phyloP scores from a whole-genome alignment of 2,329 filamentous ascomycete genomes.

The Colletotrichum tropicicola region DNA sequence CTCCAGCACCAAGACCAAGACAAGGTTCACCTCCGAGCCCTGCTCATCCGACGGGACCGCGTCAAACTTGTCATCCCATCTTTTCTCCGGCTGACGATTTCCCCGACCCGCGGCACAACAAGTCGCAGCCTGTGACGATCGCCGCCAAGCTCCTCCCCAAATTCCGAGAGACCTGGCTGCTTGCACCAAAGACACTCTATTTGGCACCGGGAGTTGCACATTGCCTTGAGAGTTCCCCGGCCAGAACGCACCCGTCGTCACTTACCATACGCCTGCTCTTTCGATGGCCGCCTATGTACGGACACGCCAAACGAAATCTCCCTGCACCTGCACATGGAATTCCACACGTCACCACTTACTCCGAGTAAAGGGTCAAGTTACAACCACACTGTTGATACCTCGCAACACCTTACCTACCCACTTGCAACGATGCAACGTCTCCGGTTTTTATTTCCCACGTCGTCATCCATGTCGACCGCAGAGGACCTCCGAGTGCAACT shows the following conservation, averaged over 20 bases:
- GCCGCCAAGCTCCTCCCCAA: neutral
- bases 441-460: neutral
- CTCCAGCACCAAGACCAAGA: too few species aligned
- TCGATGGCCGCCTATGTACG: too few species aligned
- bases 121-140: conserved; percentile 28
- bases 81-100: conserved; percentile 25
- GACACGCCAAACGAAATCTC: too few species aligned
- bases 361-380: neutral
- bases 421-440: neutral
- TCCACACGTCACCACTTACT: neutral
- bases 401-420: neutral
- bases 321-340: neutral
- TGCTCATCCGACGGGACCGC: neutral
- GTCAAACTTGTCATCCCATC: conserved; percentile 29
- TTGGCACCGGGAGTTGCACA: too few species aligned
- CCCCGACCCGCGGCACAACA: conserved; percentile 26
- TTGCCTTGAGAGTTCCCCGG: too few species aligned
- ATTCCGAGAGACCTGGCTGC: too few species aligned
- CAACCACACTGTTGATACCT: neutral
- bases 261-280: too few species aligned
- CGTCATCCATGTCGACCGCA: conserved; percentile 7
- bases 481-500: conserved; percentile 3
- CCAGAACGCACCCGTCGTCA: neutral
- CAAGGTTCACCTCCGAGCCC: neutral
- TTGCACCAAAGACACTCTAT: too few species aligned